Evolutionary conservation across 2,329 filamentous ascomycete species (phyloP), one percentile per base, ranked within the genome.

Genomic region (Talaromyces atroroseus): DNA sequence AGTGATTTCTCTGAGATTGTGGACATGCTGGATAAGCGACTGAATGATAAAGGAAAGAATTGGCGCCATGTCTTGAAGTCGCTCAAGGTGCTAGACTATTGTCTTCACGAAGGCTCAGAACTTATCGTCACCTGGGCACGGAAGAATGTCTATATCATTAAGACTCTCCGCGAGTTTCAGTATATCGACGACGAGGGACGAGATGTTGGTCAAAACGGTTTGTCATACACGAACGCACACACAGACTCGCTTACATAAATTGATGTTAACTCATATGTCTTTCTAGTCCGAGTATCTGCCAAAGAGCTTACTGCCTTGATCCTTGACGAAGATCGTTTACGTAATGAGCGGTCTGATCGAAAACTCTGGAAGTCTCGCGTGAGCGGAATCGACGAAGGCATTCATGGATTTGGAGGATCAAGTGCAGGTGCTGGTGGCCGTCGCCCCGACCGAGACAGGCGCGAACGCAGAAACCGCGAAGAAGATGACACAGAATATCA

Each of bases 31-130:
- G 94, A 99, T 76, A 97, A 97, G 80, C 88, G 94, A 64, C 79
- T 99, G 68, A 99, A 99, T 68, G 94, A 99, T 75, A 97, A 99
- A 76, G 94, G 94, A 69, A 99, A 97, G 81, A 99, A 99, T 73
- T 99, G 94, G 94, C 87, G 94, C 66, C 94, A 99, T 72, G 94
- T 99, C 12, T 79, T 99, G 59, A 99, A 99, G 76, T 95, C 94
- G 44, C 80, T 99, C 64, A 99, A 99, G 73, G 94, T 99, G 53
- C 82, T 97, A 57, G 94, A 99, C 74, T 99, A 99, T 75, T 96
- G 92, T 75, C 80, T 99, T 57, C 94, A 99, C 71, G 94, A 99
- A 73, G 94, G 94, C 49, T 96, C 92, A 0, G 94, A 97, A 75
- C 78, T 96, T 62, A 90, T 96, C 34, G 94, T 99, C 51, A 96